Evolutionary conservation across 1,139 yeast genomes (phyloP).

Genomic region (Geotrichum phurueaensis): DNA sequence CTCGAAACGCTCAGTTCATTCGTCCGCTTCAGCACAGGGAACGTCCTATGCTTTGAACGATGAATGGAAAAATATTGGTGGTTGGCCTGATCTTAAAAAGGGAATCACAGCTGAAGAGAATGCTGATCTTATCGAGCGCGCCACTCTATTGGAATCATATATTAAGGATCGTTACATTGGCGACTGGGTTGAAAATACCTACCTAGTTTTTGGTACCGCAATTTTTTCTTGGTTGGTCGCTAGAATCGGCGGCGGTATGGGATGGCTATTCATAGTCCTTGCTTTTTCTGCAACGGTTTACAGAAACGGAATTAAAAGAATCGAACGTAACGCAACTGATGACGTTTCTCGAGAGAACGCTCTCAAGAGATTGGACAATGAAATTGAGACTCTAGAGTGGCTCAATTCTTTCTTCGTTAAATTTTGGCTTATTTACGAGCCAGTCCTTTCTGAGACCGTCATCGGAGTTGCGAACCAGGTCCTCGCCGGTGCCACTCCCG

Average conservation of each 20-base stretch:
- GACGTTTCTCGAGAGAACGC: constrained; percentile 81
- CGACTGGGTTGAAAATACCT: constrained; percentile 95
- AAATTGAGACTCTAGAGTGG: constrained; percentile 94
- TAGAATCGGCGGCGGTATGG: constrained; percentile 65
- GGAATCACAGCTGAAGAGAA: constrained; percentile 52
- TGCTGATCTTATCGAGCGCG: constrained; percentile 57
- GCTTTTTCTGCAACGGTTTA: constrained; percentile 59
- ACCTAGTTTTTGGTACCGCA: constrained; percentile 57
- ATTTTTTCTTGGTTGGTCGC: constrained; percentile 75
- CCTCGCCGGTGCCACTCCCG: constrained; percentile 68
- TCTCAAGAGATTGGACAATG: constrained; percentile 71
- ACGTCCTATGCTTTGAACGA: constrained; percentile 27
- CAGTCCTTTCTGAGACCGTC: constrained; percentile 80
- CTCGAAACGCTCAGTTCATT: neutral
- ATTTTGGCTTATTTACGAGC: constrained; percentile 88
- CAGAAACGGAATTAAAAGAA: constrained; percentile 74
- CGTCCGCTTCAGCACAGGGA: neutral
- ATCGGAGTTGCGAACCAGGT: constrained; percentile 81
- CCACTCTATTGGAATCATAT: constrained; percentile 65
- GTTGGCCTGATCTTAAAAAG: constrained; percentile 63
- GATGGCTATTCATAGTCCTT: constrained; percentile 71
- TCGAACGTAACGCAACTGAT: constrained; percentile 68
- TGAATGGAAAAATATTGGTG: constrained; percentile 94
- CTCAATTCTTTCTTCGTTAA: constrained; percentile 77
- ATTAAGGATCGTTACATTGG: constrained; percentile 73